These are phyloP conservation scores for Starmera quercuum DNA, from an alignment of 805 yeast genomes.

Conservation along the genomic window DNA sequence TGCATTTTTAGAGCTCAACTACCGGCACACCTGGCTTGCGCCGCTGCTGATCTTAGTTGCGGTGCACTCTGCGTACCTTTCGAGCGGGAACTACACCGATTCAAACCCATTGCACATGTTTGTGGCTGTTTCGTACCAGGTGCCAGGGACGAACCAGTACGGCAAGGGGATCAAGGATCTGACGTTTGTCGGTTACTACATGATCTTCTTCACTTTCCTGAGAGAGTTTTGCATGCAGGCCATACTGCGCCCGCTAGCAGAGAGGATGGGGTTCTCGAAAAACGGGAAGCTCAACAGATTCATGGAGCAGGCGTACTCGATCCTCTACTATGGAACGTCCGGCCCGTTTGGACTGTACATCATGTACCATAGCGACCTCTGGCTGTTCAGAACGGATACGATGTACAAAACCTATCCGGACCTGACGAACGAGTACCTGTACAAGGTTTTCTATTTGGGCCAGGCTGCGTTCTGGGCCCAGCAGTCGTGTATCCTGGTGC, in stretches of 20 bases:
- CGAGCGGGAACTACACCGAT: conserved; percentile 49
- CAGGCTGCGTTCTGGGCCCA: conserved; percentile 99
- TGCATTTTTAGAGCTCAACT: conserved; percentile 50
- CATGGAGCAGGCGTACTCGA: conserved; percentile 87
- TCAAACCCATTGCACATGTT: conserved; percentile 58
- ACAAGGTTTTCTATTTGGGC: conserved; percentile 77
- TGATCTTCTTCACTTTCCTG: conserved; percentile 80
- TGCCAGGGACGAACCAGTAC: conserved; percentile 58
- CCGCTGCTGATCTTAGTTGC: conserved; percentile 45
- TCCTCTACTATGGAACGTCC: conserved; percentile 69
- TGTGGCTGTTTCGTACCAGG: conserved; percentile 56
- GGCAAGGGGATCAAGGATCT: conserved; percentile 87
- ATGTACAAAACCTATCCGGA: conserved; percentile 85
- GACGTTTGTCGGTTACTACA: conserved; percentile 68
- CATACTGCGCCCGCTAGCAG: conserved; percentile 67
- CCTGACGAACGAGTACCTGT: conserved; percentile 54
- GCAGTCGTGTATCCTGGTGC: conserved; percentile 74
- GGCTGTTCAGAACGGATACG: conserved; percentile 82
- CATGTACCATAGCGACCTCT: conserved; percentile 75
- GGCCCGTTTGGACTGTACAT: conserved; percentile 88
- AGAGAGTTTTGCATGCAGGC: conserved; percentile 90
- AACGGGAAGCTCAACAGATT: conserved; percentile 62
- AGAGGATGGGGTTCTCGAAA: conserved; percentile 37
- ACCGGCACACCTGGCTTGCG: conserved; percentile 61
- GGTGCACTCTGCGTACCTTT: conserved; percentile 36